A percentile compares a stretch with the other conserved stretches of the same genome.
Evolutionary conservation across 495 filamentous ascomycete species (phyloP).

Genomic region (Aspergillus indologenus): DNA sequence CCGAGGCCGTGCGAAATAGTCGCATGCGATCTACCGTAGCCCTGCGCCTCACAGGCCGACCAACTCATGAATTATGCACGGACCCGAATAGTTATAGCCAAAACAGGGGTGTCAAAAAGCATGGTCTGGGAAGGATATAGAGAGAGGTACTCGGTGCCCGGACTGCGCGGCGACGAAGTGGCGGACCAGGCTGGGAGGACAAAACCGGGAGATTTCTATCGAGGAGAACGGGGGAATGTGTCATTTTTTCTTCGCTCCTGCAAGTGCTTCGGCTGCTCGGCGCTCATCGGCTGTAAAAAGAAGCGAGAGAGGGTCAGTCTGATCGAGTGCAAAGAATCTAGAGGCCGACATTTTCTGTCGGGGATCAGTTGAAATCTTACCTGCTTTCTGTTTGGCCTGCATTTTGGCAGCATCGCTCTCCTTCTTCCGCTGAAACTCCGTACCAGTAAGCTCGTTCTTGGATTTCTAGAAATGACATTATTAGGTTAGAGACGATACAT

Average conservation of each 20-base stretch:
- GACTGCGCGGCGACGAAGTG: background rate
- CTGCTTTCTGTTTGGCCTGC: slow-evolving; percentile 83
- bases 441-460: slow-evolving; percentile 57
- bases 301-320: background rate
- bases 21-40: background rate
- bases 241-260: slow-evolving; percentile 27
- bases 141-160: background rate
- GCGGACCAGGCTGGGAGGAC: background rate
- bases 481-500: background rate
- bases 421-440: slow-evolving; percentile 68
- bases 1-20: background rate
- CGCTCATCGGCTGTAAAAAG: slow-evolving; percentile 11
- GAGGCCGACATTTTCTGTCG: background rate
- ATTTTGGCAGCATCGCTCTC: slow-evolving; percentile 79
- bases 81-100: background rate
- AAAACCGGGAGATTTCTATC: background rate
- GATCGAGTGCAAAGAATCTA: background rate
- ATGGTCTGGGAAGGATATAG: background rate
- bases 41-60: background rate
- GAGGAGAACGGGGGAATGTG: background rate
- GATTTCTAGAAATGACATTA: slow-evolving; percentile 52
- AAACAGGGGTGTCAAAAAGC: background rate
- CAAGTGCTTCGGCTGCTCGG: slow-evolving; percentile 16
- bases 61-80: background rate
- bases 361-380: slow-evolving; percentile 42